Percentiles rank a stretch among this genome's conserved stretches.
These are phyloP conservation scores for Biscogniauxia marginata DNA, from an alignment of 2,329 filamentous ascomycete genomes.

Conservation along the genomic window DNA sequence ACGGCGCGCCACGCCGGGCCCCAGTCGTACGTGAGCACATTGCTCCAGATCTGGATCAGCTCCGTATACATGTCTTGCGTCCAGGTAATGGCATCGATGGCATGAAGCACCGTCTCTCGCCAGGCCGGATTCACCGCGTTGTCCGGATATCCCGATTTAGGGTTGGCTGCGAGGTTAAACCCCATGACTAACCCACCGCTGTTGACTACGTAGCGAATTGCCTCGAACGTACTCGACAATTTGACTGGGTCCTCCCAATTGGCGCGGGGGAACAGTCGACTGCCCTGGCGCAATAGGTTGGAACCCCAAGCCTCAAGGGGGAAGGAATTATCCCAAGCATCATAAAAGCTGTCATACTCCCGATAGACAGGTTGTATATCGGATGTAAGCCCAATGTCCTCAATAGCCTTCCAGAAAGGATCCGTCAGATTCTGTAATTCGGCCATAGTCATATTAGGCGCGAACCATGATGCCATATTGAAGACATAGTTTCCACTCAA, in stretches of 20 bases:
- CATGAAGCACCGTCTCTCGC: slow-evolving; percentile 33
- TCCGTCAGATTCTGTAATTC: slow-evolving; percentile 28
- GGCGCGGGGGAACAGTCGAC: slow-evolving; percentile 40
- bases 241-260: slow-evolving; percentile 37
- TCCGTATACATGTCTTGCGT: slow-evolving; percentile 25
- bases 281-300: slow-evolving; percentile 34
- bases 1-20: slow-evolving; percentile 20
- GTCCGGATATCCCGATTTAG: slow-evolving; percentile 27
- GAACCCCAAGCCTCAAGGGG: slow-evolving; percentile 30
- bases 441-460: slow-evolving; percentile 25
- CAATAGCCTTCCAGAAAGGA: slow-evolving; percentile 31
- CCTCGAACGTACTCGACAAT: slow-evolving; percentile 33
- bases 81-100: slow-evolving; percentile 20
- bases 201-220: slow-evolving; percentile 34
- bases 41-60: slow-evolving; percentile 25
- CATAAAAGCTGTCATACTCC: slow-evolving; percentile 39
- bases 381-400: slow-evolving; percentile 23
- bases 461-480: slow-evolving; percentile 34
- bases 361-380: slow-evolving; percentile 38
- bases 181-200: slow-evolving; percentile 32
- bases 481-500: slow-evolving; percentile 23
- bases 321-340: slow-evolving; percentile 28
- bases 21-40: slow-evolving; percentile 25
- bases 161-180: slow-evolving; percentile 26
- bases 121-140: slow-evolving; percentile 40